These are phyloP conservation scores for Erodium maritimum DNA, from an alignment of 345 rosid genomes.

Conservation along the genomic window DNA sequence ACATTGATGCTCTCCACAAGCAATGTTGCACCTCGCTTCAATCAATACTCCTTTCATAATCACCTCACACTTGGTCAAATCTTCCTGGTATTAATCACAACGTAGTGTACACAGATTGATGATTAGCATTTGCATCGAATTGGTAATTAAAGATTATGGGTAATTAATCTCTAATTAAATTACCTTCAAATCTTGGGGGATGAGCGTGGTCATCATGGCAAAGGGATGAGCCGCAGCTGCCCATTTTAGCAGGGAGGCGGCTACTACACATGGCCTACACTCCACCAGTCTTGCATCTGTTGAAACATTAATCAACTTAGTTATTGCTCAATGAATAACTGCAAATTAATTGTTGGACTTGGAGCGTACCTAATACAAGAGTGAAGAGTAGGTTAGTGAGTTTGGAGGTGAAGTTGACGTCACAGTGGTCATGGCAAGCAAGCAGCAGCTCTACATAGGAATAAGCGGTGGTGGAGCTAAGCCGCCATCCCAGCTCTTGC, in stretches of 20 bases:
- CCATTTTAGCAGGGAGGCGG: slow-evolving; percentile 34
- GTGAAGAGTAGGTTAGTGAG: slow-evolving; percentile 32
- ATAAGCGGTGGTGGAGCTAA: slow-evolving; percentile 35
- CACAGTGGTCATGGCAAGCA: slow-evolving; percentile 11
- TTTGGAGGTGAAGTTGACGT: slow-evolving; percentile 18
- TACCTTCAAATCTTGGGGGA: slow-evolving; percentile 29
- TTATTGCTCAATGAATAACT: neutral
- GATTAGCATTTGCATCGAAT: neutral
- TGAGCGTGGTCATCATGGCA: slow-evolving; percentile 10
- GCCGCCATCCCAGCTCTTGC: slow-evolving; percentile 49
- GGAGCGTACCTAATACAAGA: slow-evolving; percentile 29
- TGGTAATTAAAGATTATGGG: too few species aligned
- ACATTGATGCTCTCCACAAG: slow-evolving; percentile 1
- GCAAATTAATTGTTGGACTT: neutral
- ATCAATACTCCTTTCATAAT: slow-evolving; percentile 20
- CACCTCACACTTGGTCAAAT: slow-evolving; percentile 22
- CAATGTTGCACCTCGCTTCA: slow-evolving; percentile 4
- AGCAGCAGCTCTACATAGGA: slow-evolving; percentile 37
- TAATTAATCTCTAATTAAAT: neutral
- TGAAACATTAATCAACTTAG: slow-evolving; percentile 2
- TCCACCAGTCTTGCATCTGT: slow-evolving; percentile 39
- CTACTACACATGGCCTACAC: slow-evolving; percentile 44
- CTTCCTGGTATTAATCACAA: neutral
- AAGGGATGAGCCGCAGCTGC: slow-evolving; percentile 11
- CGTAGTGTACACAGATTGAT: neutral